Conservation (phyloP, 2,329 filamentous ascomycete species). For the Pseudocercospora fuligena region DNA sequence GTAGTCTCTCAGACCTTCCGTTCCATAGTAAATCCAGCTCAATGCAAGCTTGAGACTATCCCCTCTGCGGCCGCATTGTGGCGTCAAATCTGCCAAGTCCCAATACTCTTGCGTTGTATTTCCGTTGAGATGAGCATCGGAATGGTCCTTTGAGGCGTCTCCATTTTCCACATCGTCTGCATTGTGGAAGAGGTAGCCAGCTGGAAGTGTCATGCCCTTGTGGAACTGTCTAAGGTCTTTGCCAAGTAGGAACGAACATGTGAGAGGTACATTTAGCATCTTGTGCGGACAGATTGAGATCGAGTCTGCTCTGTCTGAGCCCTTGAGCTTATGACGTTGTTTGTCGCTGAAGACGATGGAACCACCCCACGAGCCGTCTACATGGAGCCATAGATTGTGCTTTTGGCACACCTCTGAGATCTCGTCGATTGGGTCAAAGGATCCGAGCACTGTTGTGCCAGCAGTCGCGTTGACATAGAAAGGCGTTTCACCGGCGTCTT, state of each 20-base stretch:
- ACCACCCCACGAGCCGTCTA: constrained; percentile 92
- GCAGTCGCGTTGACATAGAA: constrained; percentile 96
- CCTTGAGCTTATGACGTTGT: constrained; percentile 68
- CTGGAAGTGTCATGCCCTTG: constrained; percentile 80
- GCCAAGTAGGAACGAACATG: constrained; percentile 85
- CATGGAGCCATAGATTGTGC: constrained; percentile 84
- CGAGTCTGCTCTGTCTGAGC: constrained; percentile 75
- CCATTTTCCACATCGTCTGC: constrained; percentile 31
- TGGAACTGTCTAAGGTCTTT: constrained; percentile 79
- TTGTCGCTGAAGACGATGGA: constrained; percentile 75
- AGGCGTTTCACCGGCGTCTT: constrained; percentile 73
- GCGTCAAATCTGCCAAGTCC: constrained; percentile 89
- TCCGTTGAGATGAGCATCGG: constrained; percentile 17
- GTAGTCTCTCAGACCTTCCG: constrained; percentile 68
- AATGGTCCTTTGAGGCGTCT: constrained; percentile 42
- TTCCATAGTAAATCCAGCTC: constrained; percentile 87
- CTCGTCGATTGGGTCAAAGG: constrained; percentile 77
- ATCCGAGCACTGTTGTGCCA: constrained; percentile 89
- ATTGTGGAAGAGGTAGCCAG: constrained; percentile 68
- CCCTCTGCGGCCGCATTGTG: constrained; percentile 87
- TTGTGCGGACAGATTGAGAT: constrained; percentile 94
- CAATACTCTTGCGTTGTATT: constrained; percentile 52
- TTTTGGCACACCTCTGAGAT: constrained; percentile 73
- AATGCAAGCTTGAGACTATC: constrained; percentile 88
- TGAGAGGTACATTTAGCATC: constrained; percentile 90